Conservation (phyloP, 495 filamentous ascomycete genomes). For the Entonaema liquescens region DNA sequence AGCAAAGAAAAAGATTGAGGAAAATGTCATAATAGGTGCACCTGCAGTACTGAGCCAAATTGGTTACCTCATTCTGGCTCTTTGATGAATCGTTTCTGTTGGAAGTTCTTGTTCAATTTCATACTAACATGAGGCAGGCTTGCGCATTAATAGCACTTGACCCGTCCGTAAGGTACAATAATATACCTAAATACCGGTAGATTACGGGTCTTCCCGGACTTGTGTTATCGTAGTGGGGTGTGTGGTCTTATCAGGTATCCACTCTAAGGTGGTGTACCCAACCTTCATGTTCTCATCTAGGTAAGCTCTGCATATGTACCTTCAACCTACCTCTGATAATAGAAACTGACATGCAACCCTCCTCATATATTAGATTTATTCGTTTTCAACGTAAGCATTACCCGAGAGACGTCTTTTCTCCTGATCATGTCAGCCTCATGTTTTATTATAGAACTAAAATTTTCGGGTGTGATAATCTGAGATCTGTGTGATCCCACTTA, state of each 20-base stretch:
- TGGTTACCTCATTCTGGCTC: conserved; percentile 26
- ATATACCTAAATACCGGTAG: conserved; percentile 14
- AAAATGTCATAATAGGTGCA: background rate
- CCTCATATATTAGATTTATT: background rate
- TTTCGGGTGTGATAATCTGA: background rate
- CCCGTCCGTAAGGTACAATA: background rate
- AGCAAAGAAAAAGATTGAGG: conserved; percentile 6
- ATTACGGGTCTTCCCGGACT: conserved; percentile 27
- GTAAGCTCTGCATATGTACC: background rate
- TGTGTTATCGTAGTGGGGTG: conserved; percentile 28
- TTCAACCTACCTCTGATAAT: background rate
- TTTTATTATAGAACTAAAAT: background rate
- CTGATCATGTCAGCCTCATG: background rate
- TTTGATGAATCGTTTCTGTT: background rate
- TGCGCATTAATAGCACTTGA: background rate
- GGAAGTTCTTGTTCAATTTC: background rate
- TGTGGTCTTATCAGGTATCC: conserved; percentile 5
- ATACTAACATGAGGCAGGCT: too few relatives aligned
- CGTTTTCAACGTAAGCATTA: background rate
- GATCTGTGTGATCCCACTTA: background rate
- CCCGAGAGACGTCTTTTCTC: background rate
- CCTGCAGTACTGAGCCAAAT: background rate
- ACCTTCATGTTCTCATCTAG: background rate
- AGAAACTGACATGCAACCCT: background rate
- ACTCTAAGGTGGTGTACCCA: background rate